These are phyloP conservation scores for Rhododendron vialii DNA, from an alignment of 148 eudicot species.

Conservation along the genomic window DNA sequence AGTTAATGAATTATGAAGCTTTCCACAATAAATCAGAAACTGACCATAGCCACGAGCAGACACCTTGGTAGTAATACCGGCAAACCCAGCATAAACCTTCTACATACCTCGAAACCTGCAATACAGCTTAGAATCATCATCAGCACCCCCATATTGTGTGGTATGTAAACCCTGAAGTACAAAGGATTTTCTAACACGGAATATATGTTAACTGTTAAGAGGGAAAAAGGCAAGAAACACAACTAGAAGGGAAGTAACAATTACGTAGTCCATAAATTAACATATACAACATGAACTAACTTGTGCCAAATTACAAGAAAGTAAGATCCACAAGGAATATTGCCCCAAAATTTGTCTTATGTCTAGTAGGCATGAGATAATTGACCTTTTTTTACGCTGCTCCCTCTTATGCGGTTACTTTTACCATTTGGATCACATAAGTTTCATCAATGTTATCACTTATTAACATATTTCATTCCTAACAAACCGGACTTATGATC, in stretches of 20 bases:
- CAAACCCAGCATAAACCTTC: slow-evolving; percentile 99
- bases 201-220: no score
- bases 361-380: not conserved
- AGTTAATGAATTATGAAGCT: not conserved
- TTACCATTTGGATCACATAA: not conserved
- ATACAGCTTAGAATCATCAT: slow-evolving; percentile 12
- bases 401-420: not conserved
- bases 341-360: not conserved
- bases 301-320: not conserved
- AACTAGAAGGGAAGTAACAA: not conserved
- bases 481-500: not conserved
- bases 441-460: not conserved
- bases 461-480: not conserved
- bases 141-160: not conserved
- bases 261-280: not conserved
- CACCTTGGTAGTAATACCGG: slow-evolving; percentile 98
- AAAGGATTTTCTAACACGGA: not conserved
- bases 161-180: not conserved
- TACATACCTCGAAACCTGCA: slow-evolving; percentile 91
- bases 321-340: not conserved
- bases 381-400: not conserved
- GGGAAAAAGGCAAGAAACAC: not conserved
- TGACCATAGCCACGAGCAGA: slow-evolving; percentile 98
- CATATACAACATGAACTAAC: not conserved
- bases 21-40: not conserved